Percentiles rank a stretch among this genome's conserved stretches.
Conservation (phyloP, 176 grass and related monocot species). For the Elymus sibiricus region DNA sequence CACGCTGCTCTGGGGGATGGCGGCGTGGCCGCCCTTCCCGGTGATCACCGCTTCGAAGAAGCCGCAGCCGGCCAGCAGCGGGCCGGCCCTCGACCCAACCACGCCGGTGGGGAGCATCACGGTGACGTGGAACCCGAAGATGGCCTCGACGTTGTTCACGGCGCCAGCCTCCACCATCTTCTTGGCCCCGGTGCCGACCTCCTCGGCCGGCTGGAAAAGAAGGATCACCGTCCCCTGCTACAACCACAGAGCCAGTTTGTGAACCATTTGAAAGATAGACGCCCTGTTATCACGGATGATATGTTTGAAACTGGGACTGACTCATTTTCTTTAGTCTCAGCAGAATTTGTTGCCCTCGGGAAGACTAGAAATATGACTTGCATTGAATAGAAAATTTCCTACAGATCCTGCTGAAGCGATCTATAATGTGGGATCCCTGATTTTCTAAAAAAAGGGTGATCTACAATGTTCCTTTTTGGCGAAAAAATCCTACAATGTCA, state of each 20-base stretch:
- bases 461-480: too few species aligned
- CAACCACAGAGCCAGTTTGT: background rate
- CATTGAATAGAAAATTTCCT: too few species aligned
- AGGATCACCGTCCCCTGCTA: constrained; percentile 78
- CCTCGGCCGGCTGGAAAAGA: constrained; percentile 92
- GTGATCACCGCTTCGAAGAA: constrained; percentile 91
- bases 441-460: too few species aligned
- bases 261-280: background rate
- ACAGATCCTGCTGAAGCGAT: too few species aligned
- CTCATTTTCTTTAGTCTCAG: too few species aligned
- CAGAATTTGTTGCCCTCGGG: too few species aligned
- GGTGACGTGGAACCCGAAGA: constrained; percentile 76
- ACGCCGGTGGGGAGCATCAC: constrained; percentile 43
- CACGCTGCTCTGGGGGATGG: constrained; percentile 54
- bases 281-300: too few species aligned
- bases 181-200: constrained; percentile 72
- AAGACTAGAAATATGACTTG: too few species aligned
- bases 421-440: too few species aligned
- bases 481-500: too few species aligned
- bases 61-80: constrained; percentile 76
- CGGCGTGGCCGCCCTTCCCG: constrained; percentile 85
- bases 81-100: constrained; percentile 63
- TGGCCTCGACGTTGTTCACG: constrained; percentile 75
- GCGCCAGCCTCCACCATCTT: constrained; percentile 81
- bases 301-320: too few species aligned